Conservation (phyloP, 1,284 basidiomycete genomes). For the Sanguinoderma infundibulare region DNA sequence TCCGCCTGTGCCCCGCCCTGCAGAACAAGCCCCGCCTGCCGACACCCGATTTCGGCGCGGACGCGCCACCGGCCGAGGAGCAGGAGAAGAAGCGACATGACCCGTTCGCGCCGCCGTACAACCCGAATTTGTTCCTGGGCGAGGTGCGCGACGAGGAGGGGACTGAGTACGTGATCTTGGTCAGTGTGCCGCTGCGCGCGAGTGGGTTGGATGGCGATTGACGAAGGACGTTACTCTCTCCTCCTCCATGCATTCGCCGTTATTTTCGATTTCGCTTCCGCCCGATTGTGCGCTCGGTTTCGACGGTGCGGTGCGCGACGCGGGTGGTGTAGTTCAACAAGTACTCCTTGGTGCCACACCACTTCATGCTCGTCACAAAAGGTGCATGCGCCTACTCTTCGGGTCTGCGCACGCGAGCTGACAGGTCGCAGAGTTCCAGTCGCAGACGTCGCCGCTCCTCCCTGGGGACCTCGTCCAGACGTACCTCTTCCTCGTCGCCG, state of each 20-base stretch:
- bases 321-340: constrained; percentile 71
- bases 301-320: background rate
- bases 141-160: constrained; percentile 68
- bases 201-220: background rate
- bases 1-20: constrained; percentile 81
- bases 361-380: constrained; percentile 84
- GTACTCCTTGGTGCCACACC: constrained; percentile 80
- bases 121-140: constrained; percentile 72
- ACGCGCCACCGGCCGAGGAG: constrained; percentile 34
- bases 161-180: constrained; percentile 75
- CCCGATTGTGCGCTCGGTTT: background rate
- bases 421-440: constrained; percentile 58
- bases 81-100: constrained; percentile 48
- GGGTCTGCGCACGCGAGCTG: background rate
- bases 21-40: constrained; percentile 71
- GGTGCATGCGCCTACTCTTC: constrained; percentile 43
- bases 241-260: background rate
- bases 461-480: constrained; percentile 79
- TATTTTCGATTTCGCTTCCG: background rate
- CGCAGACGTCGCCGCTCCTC: constrained; percentile 78
- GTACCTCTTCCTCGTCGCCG: constrained; percentile 73
- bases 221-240: background rate
- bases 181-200: constrained; percentile 43
- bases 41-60: constrained; percentile 45
- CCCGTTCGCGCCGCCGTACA: constrained; percentile 85